Conservation (phyloP, 1,139 yeast genomes). For the Zygotorulaspora mrakii region DNA sequence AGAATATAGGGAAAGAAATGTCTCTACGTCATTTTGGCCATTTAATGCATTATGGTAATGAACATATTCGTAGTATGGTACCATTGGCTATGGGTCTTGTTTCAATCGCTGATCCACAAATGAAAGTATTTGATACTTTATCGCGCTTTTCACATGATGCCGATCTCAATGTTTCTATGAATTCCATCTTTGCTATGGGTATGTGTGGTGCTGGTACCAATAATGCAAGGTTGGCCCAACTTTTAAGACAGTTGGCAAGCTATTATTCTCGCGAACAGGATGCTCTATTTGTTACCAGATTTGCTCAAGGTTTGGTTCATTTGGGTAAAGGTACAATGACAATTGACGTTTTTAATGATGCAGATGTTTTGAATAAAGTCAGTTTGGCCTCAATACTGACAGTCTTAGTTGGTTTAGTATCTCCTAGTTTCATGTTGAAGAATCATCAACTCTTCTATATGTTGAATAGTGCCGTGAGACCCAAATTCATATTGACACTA, state of each 20-base stretch:
- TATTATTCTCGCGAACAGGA: conserved; percentile 91
- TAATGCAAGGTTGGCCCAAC: conserved; percentile 95
- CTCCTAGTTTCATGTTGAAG: conserved; percentile 65
- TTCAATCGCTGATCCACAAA: conserved; percentile 90
- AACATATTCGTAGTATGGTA: conserved; percentile 87
- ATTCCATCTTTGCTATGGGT: conserved; percentile 96
- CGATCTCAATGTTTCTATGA: conserved; percentile 90
- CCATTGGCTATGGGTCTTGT: conserved; percentile 97
- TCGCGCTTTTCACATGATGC: conserved; percentile 96
- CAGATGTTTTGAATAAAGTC: conserved; percentile 82
- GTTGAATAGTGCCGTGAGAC: conserved; percentile 84
- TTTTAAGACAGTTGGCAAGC: conserved; percentile 88
- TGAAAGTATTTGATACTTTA: conserved; percentile 94
- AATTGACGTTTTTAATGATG: conserved; percentile 84
- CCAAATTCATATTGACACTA: conserved; percentile 88
- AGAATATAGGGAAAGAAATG: conserved; percentile 97
- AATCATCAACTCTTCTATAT: conserved; percentile 81
- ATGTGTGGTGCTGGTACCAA: conserved; percentile 98
- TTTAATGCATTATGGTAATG: conserved; percentile 95
- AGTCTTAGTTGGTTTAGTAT: conserved; percentile 76
- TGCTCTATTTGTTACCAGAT: conserved; percentile 85
- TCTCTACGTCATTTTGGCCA: conserved; percentile 95
- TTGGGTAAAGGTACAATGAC: conserved; percentile 92
- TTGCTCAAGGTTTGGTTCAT: conserved; percentile 93
- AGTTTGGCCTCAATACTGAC: conserved; percentile 88